Evolutionary conservation across 2,329 filamentous ascomycete species (phyloP).

Genomic region (Pezicula neosporulosa): DNA sequence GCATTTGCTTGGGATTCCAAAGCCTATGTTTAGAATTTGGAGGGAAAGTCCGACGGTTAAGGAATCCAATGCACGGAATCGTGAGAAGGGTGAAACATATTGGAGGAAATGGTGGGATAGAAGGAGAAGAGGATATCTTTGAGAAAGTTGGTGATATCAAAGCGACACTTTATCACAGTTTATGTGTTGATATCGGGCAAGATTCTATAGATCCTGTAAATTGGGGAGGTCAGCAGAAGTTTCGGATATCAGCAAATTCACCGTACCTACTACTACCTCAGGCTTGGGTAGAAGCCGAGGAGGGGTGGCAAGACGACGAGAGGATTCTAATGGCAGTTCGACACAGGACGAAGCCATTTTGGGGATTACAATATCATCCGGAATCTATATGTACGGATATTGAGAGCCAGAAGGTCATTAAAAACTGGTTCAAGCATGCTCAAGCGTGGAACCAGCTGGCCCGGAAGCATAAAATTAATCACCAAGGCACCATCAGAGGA

Average conservation of each 20-base stretch:
- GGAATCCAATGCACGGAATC: conserved; percentile 58
- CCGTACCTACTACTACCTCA: conserved; percentile 26
- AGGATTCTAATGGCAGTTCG: conserved; percentile 57
- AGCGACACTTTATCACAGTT: conserved; percentile 38
- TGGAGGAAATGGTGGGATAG: conserved; percentile 18
- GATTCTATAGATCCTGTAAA: conserved; percentile 10
- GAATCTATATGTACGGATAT: conserved; percentile 66
- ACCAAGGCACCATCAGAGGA: conserved; percentile 12
- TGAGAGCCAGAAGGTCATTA: conserved; percentile 48
- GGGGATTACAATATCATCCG: conserved; percentile 69
- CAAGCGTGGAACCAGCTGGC: conserved; percentile 37
- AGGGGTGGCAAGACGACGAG: conserved; percentile 23
- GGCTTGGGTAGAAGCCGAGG: conserved; percentile 27
- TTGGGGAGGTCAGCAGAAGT: conserved; percentile 20
- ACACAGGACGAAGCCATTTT: conserved; percentile 59
- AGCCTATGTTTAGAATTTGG: conserved; percentile 60
- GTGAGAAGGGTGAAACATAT: conserved; percentile 51
- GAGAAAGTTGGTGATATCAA: conserved; percentile 23
- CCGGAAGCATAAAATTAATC: conserved; percentile 4
- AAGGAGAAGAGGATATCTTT: conserved; percentile 18
- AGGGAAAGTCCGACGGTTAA: conserved; percentile 48
- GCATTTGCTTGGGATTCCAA: conserved; percentile 71
- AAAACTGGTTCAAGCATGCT: conserved; percentile 59
- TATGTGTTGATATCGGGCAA: conserved; percentile 31
- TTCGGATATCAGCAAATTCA: conserved; percentile 14